A percentile compares a stretch with the other conserved stretches of the same genome.
These are phyloP conservation scores for Fusarium globosum DNA, from an alignment of 2,329 filamentous ascomycete species.

Conservation along the genomic window DNA sequence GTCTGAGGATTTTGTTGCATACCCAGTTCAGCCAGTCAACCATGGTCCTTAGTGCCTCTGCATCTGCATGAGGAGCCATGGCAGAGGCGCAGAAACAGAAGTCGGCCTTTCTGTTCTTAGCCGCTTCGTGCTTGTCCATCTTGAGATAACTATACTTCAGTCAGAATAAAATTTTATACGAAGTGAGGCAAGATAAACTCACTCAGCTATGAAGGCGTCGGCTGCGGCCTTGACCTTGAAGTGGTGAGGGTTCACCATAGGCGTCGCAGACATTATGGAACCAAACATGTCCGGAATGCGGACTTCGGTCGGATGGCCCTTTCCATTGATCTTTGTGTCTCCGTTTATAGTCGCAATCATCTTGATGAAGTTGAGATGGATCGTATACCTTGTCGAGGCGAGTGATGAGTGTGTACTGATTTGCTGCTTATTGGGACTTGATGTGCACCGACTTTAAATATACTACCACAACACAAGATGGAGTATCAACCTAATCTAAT, in stretches of 20 bases:
- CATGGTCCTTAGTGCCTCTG: not conserved
- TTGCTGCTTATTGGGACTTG: accelerated
- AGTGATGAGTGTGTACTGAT: not conserved
- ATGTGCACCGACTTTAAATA: not conserved
- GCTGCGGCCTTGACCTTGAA: not conserved
- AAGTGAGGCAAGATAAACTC: accelerated
- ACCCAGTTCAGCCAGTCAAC: not conserved
- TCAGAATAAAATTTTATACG: accelerated
- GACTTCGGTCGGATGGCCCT: not conserved
- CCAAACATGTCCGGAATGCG: not conserved
- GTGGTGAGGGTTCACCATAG: not conserved
- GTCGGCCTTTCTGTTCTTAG: not conserved
- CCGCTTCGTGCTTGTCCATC: not conserved
- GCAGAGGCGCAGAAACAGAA: not conserved
- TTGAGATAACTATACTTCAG: not conserved
- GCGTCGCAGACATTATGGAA: not conserved
- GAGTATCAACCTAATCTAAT: too few species aligned
- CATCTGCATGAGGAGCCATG: not conserved
- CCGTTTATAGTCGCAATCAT: not conserved
- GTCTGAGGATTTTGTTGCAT: accelerated
- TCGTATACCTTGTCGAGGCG: too few species aligned
- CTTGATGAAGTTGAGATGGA: not conserved
- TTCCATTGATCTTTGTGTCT: not conserved
- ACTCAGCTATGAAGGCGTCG: not conserved
- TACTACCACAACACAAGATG: too few species aligned